Evolutionary conservation across 2,329 filamentous ascomycete species (phyloP), one percentile per base, ranked within the genome.

Genomic region (Cadophora luteo-olivacea): DNA sequence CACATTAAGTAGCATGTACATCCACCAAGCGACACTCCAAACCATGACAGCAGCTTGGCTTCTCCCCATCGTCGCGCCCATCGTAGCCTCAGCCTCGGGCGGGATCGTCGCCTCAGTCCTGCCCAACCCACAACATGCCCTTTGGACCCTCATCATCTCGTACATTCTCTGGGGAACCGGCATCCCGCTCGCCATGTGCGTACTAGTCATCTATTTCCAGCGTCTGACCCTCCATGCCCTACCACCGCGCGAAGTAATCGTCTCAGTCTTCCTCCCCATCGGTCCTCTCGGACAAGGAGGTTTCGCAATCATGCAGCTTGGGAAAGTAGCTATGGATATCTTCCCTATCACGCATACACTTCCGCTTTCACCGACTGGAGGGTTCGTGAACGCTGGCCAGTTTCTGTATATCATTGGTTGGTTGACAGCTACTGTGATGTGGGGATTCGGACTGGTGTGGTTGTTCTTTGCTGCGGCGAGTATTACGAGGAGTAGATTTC

Each of bases 161-260:
- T 92, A 92, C 75, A 81, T 91, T 19, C 84, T 92, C 72, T 92
- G 88, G 89, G 89, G 89, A 0, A 86, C 88, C 68, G 87, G 88
- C 8, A 83, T 83, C 4, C 85, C 85, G 0, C 78, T 92, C 63
- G 85, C 89, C 1, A 84, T 88, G 76, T 83, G 85, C 58, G 85
- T 91, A 25, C 80, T 92, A 51, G 86, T 86, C 19, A 84, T 92
- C 48, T 92, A 92, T 78, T 91, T 90, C 75, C 57, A 41, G 1
- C 57, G 57, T 2, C 41, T 61, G 24, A 87, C 86, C 4, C 78
- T 91, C 4, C 86, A 92, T 22, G 24, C 41, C 19, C 57, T 33
- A 12, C 6, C 41, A 3, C 41, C 41, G 38, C 33, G 57, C 9
- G 57, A 61, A n/a, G 57, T 61, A 8, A 61, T 61, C 3, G 57